Conservation (phyloP, 2,329 filamentous ascomycete genomes). For the Aspergillus udagawae region DNA sequence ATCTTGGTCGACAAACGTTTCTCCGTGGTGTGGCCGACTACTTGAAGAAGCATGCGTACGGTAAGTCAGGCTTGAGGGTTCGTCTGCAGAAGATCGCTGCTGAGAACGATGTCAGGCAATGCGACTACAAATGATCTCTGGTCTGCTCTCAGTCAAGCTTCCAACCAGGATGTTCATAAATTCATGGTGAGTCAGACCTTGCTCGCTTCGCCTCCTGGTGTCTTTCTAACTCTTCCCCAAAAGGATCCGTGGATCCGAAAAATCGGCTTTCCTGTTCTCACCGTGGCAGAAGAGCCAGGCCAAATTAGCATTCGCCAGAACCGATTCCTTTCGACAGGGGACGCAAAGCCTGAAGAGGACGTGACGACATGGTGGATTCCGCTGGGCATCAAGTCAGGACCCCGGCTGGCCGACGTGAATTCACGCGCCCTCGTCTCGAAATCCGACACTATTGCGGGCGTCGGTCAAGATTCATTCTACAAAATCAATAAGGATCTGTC, state of each 20-base stretch:
- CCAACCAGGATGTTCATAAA: constrained; percentile 75
- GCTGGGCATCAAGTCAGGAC: constrained; percentile 74
- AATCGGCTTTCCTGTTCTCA: constrained; percentile 90
- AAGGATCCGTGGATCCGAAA: constrained; percentile 84
- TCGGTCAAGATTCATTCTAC: constrained; percentile 77
- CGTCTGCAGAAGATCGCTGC: background rate
- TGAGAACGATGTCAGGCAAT: constrained; percentile 47
- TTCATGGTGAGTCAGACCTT: constrained; percentile 62
- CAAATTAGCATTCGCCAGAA: constrained; percentile 80
- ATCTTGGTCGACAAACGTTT: constrained; percentile 84
- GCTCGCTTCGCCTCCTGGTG: background rate
- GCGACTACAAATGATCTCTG: constrained; percentile 90
- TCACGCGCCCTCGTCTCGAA: constrained; percentile 69
- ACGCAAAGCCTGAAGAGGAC: constrained; percentile 87
- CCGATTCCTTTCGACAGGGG: constrained; percentile 86
- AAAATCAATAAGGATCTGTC: constrained; percentile 88
- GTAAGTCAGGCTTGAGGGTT: constrained; percentile 37
- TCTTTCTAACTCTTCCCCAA: constrained; percentile 8
- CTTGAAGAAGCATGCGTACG: constrained; percentile 80
- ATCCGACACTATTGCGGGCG: constrained; percentile 64
- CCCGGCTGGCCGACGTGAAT: constrained; percentile 58
- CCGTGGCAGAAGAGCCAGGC: constrained; percentile 75
- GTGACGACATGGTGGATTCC: constrained; percentile 95
- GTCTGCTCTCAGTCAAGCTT: constrained; percentile 81
- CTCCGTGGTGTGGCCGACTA: constrained; percentile 86